Percentiles rank a stretch among this genome's conserved stretches.
Conservation (phyloP, 2,329 filamentous ascomycete genomes). For the Ramularia collo-cygni region DNA sequence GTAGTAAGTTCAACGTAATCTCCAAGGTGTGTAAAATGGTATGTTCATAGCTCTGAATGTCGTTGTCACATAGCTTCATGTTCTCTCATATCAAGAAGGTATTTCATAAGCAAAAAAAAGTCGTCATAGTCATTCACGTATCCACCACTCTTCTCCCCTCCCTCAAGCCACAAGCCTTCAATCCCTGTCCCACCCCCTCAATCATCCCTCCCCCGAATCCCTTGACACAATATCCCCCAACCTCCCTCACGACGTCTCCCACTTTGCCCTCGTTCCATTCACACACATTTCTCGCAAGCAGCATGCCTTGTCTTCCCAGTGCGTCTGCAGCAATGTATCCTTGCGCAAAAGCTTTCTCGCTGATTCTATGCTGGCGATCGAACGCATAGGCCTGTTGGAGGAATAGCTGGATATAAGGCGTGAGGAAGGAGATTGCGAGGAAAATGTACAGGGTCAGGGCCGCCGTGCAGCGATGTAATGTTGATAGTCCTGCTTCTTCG, state of each 20-base stretch:
- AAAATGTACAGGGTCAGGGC: conserved; percentile 34
- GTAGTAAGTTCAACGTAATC: too few relatives aligned
- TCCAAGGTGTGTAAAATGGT: too few relatives aligned
- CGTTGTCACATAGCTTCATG: too few relatives aligned
- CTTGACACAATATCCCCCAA: conserved; percentile 55
- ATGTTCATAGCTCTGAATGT: too few relatives aligned
- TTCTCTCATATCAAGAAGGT: too few relatives aligned
- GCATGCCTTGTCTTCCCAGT: conserved; percentile 47
- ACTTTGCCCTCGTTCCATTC: conserved; percentile 59
- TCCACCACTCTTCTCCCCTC: too few relatives aligned
- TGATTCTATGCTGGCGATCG: conserved; percentile 61
- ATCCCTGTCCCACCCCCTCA: conserved; percentile 54
- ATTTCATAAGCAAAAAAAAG: too few relatives aligned
- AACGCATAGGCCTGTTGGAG: conserved; percentile 51
- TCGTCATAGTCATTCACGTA: too few relatives aligned
- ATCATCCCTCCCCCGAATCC: conserved; percentile 60
- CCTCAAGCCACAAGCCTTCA: conserved; percentile 21
- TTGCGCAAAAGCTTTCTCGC: conserved; percentile 49
- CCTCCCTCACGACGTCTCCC: conserved; percentile 51
- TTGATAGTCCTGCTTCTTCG: conserved; percentile 7
- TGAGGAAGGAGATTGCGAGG: conserved; percentile 51
- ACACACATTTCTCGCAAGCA: conserved; percentile 49
- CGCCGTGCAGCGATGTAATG: conserved; percentile 20
- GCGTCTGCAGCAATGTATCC: conserved; percentile 48
- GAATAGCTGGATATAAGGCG: conserved; percentile 55